Conservation (phyloP, 345 rosid genomes). For the Hibiscus syriacus region DNA sequence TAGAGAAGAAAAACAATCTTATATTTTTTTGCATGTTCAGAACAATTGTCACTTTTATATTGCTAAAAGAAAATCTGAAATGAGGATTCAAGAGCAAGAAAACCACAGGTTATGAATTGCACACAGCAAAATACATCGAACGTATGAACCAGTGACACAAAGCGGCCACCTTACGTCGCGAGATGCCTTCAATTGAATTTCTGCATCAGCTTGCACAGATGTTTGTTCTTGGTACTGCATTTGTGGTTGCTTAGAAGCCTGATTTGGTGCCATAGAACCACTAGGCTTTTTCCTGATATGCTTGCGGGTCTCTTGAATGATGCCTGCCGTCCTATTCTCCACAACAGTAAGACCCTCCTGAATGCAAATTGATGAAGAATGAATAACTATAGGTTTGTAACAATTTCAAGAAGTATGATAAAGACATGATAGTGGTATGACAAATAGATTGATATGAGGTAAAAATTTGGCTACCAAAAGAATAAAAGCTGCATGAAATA, state of each 20-base stretch:
- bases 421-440: not conserved
- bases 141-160: conserved; percentile 36
- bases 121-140: conserved; percentile 20
- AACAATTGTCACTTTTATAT: not conserved
- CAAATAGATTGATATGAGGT: not conserved
- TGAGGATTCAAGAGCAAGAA: not conserved
- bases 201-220: conserved; percentile 53
- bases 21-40: not conserved
- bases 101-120: conserved; percentile 10
- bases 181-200: conserved; percentile 93
- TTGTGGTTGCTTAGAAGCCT: conserved; percentile 27
- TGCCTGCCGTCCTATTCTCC: conserved; percentile 76
- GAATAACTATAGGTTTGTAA: not conserved
- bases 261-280: conserved; percentile 26
- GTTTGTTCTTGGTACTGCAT: conserved; percentile 28
- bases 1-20: not conserved
- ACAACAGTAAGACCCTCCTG: conserved; percentile 79
- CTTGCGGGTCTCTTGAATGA: conserved; percentile 77
- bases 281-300: conserved; percentile 59
- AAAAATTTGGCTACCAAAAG: not conserved
- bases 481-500: not conserved
- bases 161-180: conserved; percentile 99
- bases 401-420: not conserved
- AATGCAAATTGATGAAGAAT: conserved; percentile 5
- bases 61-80: not conserved